Evolutionary conservation across 345 rosid genomes (phyloP), one percentile per base, ranked within the genome.

Genomic region (Adansonia digitata): DNA sequence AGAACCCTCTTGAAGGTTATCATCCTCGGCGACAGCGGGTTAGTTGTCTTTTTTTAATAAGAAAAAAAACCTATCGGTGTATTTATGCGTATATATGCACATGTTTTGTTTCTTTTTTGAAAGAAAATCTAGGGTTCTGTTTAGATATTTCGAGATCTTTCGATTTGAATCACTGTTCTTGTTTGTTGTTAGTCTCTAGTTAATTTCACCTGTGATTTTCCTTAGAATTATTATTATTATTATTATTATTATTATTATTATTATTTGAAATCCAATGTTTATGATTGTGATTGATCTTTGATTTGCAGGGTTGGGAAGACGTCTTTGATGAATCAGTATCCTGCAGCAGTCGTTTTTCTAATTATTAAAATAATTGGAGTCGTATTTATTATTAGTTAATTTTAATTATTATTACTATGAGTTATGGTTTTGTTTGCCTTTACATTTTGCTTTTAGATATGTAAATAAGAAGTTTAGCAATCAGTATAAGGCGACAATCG

Each of bases 21-120:
- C 82, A 91, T 95, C 80, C 97, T 95, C 86, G 98, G 98, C 40
- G 99, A 95, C 75, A 93, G 98, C 88, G 99, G 98, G 99, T 95
- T 76, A 45, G 80, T 39, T 77, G 9, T 20, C 2, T 15, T 45
- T 15, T 22, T 7, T 0, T 24, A n/a, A n/a, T 18, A 55, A n/a
- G 29, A n/a, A n/a, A n/a, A n/a, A n/a, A n/a, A n/a, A n/a, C 14
- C 13, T 60, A 11, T 61, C 52, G 20, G 9, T 55, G 9, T 60
- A 4, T 56, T 52, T 40, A 4, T 72, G 43, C 22, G 20, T 24
- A 9, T 37, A 20, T 9, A 39, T 17, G 0, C 7, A 42, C 27
- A 27, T 52, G 40, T 20, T 11, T 51, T 42, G n/a, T 14, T 27
- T 40, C 15, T 15, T 27, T 59, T n/a, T 11, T 20, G 31, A 5